Base-by-base conservation (phyloP, 371 early-diverging fungal species). In the Saksenaea vasiformis region DNA sequence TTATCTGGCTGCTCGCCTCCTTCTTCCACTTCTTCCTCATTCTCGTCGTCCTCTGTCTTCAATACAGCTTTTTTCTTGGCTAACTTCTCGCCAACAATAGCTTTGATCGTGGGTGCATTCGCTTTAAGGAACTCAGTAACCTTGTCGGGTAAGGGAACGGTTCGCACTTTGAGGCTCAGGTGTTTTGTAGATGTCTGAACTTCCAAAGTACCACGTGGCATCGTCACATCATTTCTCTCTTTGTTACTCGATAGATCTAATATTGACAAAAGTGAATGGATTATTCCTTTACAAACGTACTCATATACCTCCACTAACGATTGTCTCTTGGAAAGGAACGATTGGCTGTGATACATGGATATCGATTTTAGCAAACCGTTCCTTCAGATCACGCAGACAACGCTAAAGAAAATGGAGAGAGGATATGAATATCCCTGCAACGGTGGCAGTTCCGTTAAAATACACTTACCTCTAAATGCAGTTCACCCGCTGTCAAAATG, bases 301-400 rank as follows among this genome's bases (percentile, higher is more conserved):
- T n/a, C 58, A 34, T 22, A 65, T 60, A 69, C 69, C 57, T 39
- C 54, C 71, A 19, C 59, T 66, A 14, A 90, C 89, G 57, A 98
- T 89, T 2, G 95, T 93, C 77, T 99, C 99, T 39, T 97, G 85
- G 82, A 94, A 98, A n/a, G 98, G 98, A 0, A 99, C 98, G 70
- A 98, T 92, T 0, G 99, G 98, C 43, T 87, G 86, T 8, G 96
- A 95, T 10, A 91, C 97, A 61, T 92, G 92, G 62, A 99, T 95
- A 56, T 93, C 92, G 60, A 95, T 93, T 70, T 90, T 91, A 1
- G 98, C 96, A 76, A 92, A 98, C 15, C 95, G 84, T 70, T 98
- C 98, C 61, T 90, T 83, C 44, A 99, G 72, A 73, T 99, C 99
- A 35, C 91, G 92, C 60, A 99, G 74, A 68, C 98, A 98, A 24